Conservation (phyloP, 257 asterid species). For the Salvia hispanica region DNA sequence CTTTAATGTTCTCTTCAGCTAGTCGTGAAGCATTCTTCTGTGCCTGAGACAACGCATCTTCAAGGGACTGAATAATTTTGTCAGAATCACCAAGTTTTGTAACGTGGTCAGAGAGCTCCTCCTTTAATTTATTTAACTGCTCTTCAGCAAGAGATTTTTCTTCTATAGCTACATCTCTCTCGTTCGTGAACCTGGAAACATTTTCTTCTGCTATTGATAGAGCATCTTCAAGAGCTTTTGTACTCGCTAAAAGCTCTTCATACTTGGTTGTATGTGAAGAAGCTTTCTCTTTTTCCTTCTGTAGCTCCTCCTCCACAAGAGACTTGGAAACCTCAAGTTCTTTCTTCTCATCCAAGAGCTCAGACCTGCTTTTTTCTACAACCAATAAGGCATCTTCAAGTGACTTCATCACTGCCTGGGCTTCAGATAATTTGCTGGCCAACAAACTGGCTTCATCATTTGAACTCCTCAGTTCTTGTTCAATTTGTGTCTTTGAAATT, state of each 20-base stretch:
- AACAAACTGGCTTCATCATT: conserved; percentile 56
- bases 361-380: conserved; percentile 57
- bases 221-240: conserved; percentile 59
- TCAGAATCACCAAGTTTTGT: conserved; percentile 61
- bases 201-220: conserved; percentile 57
- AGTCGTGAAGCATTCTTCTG: conserved; percentile 57
- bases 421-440: conserved; percentile 52
- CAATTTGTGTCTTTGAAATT: conserved; percentile 50
- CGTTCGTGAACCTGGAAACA: conserved; percentile 50
- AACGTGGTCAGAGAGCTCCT: conserved; percentile 48
- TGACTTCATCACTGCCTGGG: conserved; percentile 47
- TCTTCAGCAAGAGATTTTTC: conserved; percentile 52
- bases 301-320: conserved; percentile 59
- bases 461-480: conserved; percentile 59
- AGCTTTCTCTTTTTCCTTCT: conserved; percentile 58
- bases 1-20: conserved; percentile 61
- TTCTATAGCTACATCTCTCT: conserved; percentile 55
- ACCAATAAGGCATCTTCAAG: conserved; percentile 58
- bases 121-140: conserved; percentile 55
- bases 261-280: conserved; percentile 52
- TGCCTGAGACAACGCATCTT: conserved; percentile 66
- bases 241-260: conserved; percentile 55
- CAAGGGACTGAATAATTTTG: conserved; percentile 69
- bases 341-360: conserved; percentile 64
- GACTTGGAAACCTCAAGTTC: conserved; percentile 63